Evolutionary conservation across 495 filamentous ascomycete species (phyloP), one percentile per base, ranked within the genome.

Genomic region (Elasticomyces elasticus): DNA sequence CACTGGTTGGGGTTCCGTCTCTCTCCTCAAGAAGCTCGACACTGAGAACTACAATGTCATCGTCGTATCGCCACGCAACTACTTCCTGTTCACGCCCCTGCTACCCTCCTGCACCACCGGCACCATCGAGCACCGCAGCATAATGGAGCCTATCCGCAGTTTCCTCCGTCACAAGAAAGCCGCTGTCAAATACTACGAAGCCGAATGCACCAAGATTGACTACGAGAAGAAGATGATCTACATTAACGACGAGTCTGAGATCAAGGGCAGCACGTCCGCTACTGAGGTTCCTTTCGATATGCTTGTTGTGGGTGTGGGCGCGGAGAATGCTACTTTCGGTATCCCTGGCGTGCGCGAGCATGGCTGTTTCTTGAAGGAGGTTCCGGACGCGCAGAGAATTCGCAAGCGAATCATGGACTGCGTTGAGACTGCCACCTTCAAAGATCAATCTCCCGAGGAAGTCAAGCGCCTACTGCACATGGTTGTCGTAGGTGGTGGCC

Each of bases 381-480:
- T 99, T 59, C 79, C 76, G 54, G 92, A 99, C 69, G 91, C 92
- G 30, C 91, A 97, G 69, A 78, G 81, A 60, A 97, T 99, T 65
- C 88, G 92, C 63, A 95, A 88, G 75, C 86, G 87, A 69, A 94
- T 99, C 75, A 97, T 99, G 92, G 94, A 99, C 75, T 97, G 94
- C 67, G 86, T 94, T 57, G 92, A 99, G 74, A 96, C 89, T 12
- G 91, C 92, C 38, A 89, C 85, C 66, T 97, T 99, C 84, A 97
- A 96, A 80, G 90, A 90, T 63, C 94, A 97, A 73, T 76, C 78
- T n/a, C 74, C 75, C 7, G 87, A 94, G 59, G 92, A 99, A 72
- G 74, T 90, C 62, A 83, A 94, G 71, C 89, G 92, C 55, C 82
- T 99, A 52, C 75, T 99, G 66, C 94, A 97, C 76, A 97, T 96